phyloP scores from a whole-genome alignment of 2,329 filamentous ascomycete species.

The Aspergillus sp. region DNA sequence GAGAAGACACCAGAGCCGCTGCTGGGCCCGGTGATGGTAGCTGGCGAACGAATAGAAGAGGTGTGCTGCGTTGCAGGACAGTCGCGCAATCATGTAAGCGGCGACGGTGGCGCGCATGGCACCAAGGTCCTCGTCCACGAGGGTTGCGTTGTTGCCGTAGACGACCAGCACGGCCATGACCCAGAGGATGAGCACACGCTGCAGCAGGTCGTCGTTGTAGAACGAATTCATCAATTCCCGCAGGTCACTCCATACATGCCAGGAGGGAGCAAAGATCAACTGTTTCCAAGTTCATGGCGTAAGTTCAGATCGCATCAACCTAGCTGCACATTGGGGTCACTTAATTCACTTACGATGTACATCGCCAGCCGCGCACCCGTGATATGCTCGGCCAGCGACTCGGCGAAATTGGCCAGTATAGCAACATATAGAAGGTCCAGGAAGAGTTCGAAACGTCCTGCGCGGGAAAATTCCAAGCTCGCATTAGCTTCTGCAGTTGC shows the following conservation, averaged over 20 bases:
- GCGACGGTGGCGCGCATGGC: constrained; percentile 49
- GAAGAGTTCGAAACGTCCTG: constrained; percentile 51
- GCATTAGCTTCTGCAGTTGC: background rate
- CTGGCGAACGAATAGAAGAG: constrained; percentile 48
- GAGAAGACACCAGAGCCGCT: constrained; percentile 45
- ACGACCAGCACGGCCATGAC: constrained; percentile 52
- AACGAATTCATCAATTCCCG: constrained; percentile 55
- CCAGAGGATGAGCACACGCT: constrained; percentile 51
- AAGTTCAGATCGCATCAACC: background rate
- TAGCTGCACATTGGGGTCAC: background rate
- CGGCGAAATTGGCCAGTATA: constrained; percentile 53
- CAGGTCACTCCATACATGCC: constrained; percentile 53
- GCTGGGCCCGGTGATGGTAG: constrained; percentile 49
- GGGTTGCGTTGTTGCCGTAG: constrained; percentile 50
- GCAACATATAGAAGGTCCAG: constrained; percentile 52
- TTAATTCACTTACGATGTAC: constrained; percentile 38
- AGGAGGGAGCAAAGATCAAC: constrained; percentile 50
- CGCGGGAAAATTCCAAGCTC: background rate
- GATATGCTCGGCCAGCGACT: constrained; percentile 49
- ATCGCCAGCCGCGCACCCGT: constrained; percentile 47
- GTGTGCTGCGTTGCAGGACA: constrained; percentile 40
- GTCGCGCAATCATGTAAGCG: constrained; percentile 48
- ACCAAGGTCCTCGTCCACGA: constrained; percentile 44
- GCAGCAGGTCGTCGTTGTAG: constrained; percentile 52
- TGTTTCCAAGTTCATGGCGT: background rate